These are phyloP conservation scores for Piper longum DNA, from an alignment of 164 flowering plant species.

Conservation along the genomic window DNA sequence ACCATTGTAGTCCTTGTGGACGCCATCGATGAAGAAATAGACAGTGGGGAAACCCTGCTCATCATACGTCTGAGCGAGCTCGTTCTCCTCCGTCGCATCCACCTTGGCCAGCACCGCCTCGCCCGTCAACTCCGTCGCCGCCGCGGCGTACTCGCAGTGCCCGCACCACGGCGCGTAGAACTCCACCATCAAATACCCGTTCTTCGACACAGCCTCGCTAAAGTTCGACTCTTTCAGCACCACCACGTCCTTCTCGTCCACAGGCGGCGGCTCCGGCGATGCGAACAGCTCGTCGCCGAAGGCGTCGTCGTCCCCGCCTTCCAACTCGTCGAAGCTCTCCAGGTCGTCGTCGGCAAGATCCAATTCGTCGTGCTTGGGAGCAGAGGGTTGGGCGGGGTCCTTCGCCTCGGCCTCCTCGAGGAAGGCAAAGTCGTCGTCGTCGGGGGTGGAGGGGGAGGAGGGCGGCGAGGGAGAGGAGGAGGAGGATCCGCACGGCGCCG, in stretches of 20 bases:
- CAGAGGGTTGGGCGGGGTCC: no score
- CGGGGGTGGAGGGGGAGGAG: no score
- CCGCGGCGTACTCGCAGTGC: slow-evolving; percentile 87
- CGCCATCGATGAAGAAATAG: slow-evolving; percentile 74
- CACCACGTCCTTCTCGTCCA: slow-evolving; percentile 84
- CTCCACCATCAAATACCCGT: slow-evolving; percentile 72
- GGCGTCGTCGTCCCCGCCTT: not conserved
- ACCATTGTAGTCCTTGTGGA: slow-evolving; percentile 56
- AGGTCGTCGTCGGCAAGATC: slow-evolving; percentile 2
- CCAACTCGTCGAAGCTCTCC: not conserved
- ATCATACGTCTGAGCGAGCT: slow-evolving; percentile 60
- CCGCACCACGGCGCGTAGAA: slow-evolving; percentile 98
- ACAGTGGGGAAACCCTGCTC: slow-evolving; percentile 83
- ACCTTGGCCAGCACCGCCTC: slow-evolving; percentile 66
- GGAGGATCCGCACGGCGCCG: no score
- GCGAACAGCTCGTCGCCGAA: slow-evolving; percentile 16
- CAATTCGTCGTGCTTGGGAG: no score
- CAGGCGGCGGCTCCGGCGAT: slow-evolving; percentile 13
- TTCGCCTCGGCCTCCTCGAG: no score
- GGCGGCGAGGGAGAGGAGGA: no score
- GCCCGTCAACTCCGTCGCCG: slow-evolving; percentile 74
- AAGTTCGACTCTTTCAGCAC: slow-evolving; percentile 64
- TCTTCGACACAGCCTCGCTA: slow-evolving; percentile 43
- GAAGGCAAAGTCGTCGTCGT: no score
- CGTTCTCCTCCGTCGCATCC: slow-evolving; percentile 72